These are phyloP conservation scores for Evernia prunastri DNA, from an alignment of 495 filamentous ascomycete species.

Conservation along the genomic window DNA sequence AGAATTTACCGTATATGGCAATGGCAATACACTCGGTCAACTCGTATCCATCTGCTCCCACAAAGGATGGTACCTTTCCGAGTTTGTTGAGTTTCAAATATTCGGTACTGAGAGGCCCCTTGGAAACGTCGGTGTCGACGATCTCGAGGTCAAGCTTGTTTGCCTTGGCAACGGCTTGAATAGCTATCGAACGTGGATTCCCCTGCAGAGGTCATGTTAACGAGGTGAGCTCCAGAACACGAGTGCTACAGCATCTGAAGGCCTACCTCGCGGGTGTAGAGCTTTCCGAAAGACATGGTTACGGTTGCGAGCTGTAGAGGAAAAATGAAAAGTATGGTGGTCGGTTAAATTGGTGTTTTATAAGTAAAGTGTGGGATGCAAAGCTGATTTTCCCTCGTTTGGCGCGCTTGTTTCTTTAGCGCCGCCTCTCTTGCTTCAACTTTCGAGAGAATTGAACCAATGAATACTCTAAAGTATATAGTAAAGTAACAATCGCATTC, in stretches of 20 bases:
- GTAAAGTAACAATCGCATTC: too few relatives aligned
- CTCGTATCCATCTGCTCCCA: conserved; percentile 83
- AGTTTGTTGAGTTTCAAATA: conserved; percentile 82
- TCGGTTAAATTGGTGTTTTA: background rate
- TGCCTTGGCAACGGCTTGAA: conserved; percentile 89
- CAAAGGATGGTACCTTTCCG: conserved; percentile 86
- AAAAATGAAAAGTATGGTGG: background rate
- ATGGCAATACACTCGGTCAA: conserved; percentile 90
- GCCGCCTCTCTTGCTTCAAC: background rate
- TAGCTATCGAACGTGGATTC: conserved; percentile 82
- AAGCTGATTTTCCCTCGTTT: background rate
- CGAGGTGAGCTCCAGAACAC: conserved; percentile 17
- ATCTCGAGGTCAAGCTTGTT: conserved; percentile 87
- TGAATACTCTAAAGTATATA: too few relatives aligned
- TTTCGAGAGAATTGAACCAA: too few relatives aligned
- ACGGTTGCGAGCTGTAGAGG: background rate
- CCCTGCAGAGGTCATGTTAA: conserved; percentile 43
- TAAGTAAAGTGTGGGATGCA: background rate
- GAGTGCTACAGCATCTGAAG: conserved; percentile 12
- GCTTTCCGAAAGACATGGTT: conserved; percentile 88
- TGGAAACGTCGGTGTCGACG: conserved; percentile 58
- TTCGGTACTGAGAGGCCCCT: conserved; percentile 53
- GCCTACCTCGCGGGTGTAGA: conserved; percentile 82
- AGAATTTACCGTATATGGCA: conserved; percentile 86
- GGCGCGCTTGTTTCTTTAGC: background rate